Conservation (phyloP, 768 basidiomycete genomes). For the Leucocoprinus leucothites region DNA sequence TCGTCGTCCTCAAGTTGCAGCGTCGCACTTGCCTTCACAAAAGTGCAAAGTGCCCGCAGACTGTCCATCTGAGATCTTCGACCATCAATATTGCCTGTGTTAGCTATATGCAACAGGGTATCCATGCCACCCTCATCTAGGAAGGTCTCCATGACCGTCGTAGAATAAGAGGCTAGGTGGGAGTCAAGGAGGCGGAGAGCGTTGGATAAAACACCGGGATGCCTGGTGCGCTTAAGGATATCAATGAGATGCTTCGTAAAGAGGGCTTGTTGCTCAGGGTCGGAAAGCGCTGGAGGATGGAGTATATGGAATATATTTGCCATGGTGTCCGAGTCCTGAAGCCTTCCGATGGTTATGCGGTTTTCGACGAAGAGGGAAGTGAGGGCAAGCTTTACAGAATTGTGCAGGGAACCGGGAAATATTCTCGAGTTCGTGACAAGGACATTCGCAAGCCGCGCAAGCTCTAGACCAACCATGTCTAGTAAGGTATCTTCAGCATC, state of each 20-base stretch:
- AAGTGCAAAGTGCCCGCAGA: slow-evolving; percentile 33
- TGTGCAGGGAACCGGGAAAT: slow-evolving; percentile 26
- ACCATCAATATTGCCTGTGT: slow-evolving; percentile 31
- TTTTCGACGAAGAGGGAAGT: slow-evolving; percentile 34
- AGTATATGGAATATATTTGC: slow-evolving; percentile 36
- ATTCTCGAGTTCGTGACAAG: slow-evolving; percentile 24
- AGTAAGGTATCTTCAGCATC: slow-evolving; percentile 25
- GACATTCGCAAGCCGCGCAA: slow-evolving; percentile 30
- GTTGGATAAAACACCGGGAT: slow-evolving; percentile 30
- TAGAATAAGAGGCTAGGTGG: slow-evolving; percentile 24
- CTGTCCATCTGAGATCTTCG: slow-evolving; percentile 37
- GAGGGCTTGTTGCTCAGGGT: slow-evolving; percentile 21
- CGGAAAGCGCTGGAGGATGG: slow-evolving; percentile 26
- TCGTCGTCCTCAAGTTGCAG: slow-evolving; percentile 13
- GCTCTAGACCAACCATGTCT: slow-evolving; percentile 28
- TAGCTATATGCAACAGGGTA: slow-evolving; percentile 30
- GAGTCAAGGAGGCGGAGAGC: slow-evolving; percentile 33
- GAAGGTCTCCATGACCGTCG: slow-evolving; percentile 26
- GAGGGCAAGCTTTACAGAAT: slow-evolving; percentile 28
- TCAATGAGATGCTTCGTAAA: slow-evolving; percentile 29
- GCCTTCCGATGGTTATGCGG: slow-evolving; percentile 25
- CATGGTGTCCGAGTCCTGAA: slow-evolving; percentile 26
- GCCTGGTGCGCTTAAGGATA: slow-evolving; percentile 25
- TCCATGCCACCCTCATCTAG: slow-evolving; percentile 30
- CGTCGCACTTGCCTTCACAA: slow-evolving; percentile 27